A percentile compares a stretch with the other conserved stretches of the same genome.
phyloP scores from a whole-genome alignment of 331 rosid species.

The Malus hybrid region DNA sequence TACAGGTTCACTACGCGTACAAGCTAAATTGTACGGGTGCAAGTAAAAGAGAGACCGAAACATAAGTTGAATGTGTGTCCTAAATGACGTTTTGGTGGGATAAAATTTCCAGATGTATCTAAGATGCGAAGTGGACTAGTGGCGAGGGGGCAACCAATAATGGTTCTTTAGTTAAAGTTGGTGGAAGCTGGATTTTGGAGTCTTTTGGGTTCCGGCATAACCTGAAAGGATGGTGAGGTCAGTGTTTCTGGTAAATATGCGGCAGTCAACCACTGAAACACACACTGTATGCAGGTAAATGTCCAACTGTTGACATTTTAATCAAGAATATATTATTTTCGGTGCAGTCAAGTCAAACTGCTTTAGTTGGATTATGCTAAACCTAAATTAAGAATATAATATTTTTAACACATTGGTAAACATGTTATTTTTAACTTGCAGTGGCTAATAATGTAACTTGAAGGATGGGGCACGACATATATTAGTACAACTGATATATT shows the following conservation, averaged over 20 bases:
- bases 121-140: not conserved
- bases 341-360: not conserved
- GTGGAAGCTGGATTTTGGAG: not conserved
- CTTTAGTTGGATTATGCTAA: not conserved
- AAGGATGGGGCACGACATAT: not conserved
- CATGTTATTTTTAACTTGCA: not conserved
- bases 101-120: no score
- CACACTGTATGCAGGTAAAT: not conserved
- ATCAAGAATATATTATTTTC: not conserved
- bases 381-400: not conserved
- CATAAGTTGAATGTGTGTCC: not conserved
- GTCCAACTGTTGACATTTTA: not conserved
- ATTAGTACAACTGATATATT: not conserved
- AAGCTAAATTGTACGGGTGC: not conserved
- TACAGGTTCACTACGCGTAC: not conserved
- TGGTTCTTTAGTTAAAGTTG: not conserved
- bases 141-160: not conserved
- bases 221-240: not conserved
- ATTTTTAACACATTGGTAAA: not conserved
- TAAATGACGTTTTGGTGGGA: not conserved
- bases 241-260: not conserved
- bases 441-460: not conserved
- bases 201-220: not conserved
- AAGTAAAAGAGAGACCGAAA: not conserved
- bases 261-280: not conserved